These are phyloP conservation scores for Bryopsis sp. DNA, from an alignment of 139 green algal species.

Conservation along the genomic window DNA sequence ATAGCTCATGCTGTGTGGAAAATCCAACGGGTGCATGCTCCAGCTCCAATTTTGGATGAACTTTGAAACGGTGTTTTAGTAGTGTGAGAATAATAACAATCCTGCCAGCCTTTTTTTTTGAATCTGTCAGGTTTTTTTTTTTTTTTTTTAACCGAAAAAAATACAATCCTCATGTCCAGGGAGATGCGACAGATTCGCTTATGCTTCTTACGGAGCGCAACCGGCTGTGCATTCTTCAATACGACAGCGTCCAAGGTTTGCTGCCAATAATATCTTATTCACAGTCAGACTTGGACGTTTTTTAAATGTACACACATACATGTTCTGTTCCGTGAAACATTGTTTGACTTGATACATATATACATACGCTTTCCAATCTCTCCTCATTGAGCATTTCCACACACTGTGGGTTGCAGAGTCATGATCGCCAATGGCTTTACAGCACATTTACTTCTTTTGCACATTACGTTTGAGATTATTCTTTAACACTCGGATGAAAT, in stretches of 20 bases:
- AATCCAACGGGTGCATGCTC: too few species aligned
- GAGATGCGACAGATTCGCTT: constrained; percentile 63
- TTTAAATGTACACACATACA: neutral
- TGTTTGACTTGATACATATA: neutral
- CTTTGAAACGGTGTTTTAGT: too few species aligned
- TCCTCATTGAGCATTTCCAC: neutral
- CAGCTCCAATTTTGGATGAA: too few species aligned
- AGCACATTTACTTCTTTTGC: neutral
- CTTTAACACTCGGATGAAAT: neutral
- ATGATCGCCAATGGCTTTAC: neutral
- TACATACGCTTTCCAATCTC: neutral
- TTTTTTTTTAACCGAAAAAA: too few species aligned
- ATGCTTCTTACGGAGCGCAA: constrained; percentile 89
- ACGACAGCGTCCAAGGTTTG: constrained; percentile 44
- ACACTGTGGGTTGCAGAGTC: too few species aligned
- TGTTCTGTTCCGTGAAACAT: neutral
- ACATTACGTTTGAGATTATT: neutral
- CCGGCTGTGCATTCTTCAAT: constrained; percentile 86
- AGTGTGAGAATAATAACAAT: too few species aligned
- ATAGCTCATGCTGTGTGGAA: too few species aligned
- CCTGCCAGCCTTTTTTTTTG: too few species aligned
- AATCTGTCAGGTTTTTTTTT: too few species aligned
- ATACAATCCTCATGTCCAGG: too few species aligned
- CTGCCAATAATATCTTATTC: constrained; percentile 20
- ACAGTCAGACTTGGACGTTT: neutral